phyloP scores from a whole-genome alignment of 345 rosid species.

The Linum lewisii region DNA sequence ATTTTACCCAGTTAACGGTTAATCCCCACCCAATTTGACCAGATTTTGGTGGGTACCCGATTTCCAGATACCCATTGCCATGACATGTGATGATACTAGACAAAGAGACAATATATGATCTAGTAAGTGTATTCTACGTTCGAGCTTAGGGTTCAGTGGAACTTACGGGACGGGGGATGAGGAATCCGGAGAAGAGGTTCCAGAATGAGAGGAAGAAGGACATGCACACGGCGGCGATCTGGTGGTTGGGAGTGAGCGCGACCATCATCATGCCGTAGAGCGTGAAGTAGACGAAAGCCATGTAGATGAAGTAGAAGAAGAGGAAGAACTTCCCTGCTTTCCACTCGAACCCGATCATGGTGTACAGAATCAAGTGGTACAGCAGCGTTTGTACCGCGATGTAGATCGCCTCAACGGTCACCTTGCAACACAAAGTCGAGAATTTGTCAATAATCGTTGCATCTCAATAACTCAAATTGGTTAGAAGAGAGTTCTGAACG shows the following conservation, averaged over 20 bases:
- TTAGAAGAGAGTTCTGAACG: too few relatives aligned
- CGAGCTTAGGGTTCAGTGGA: not conserved
- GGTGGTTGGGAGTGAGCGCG: constrained; percentile 62
- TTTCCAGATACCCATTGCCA: too few relatives aligned
- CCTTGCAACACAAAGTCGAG: not conserved
- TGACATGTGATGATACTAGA: too few relatives aligned
- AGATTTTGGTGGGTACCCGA: too few relatives aligned
- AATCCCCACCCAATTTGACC: too few relatives aligned
- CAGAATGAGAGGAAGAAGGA: constrained; percentile 75
- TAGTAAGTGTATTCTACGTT: too few relatives aligned
- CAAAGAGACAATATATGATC: too few relatives aligned
- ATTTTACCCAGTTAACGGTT: too few relatives aligned
- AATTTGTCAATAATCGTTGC: not conserved
- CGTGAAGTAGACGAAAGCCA: constrained; percentile 59
- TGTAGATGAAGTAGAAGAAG: constrained; percentile 8
- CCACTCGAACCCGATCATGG: not conserved
- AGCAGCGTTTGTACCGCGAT: constrained; percentile 4
- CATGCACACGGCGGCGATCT: constrained; percentile 61
- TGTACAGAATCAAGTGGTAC: not conserved
- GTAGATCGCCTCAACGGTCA: constrained; percentile 52
- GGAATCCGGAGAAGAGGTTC: constrained; percentile 84
- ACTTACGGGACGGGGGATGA: constrained; percentile 58
- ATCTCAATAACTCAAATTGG: too few relatives aligned
- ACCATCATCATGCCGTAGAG: constrained; percentile 73
- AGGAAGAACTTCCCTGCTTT: not conserved